Conservation (phyloP, 371 early-diverging fungal genomes). For the Actinomortierella ambigua region DNA sequence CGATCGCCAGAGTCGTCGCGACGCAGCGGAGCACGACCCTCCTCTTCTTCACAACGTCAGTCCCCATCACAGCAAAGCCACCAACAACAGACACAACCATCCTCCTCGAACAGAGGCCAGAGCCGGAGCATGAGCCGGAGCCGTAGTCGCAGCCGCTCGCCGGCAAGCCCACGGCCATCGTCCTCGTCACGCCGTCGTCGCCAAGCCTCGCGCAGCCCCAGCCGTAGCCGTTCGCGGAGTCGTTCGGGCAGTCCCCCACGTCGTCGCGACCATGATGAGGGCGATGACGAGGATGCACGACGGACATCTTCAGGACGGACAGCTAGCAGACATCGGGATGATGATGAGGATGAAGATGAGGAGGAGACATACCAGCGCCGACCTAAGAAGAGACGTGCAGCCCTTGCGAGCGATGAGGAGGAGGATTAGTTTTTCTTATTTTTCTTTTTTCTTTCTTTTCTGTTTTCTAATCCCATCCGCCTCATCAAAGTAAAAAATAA, state of each 20-base stretch:
- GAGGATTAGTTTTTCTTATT: slow-evolving; percentile 2
- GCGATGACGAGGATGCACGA: slow-evolving; percentile 6
- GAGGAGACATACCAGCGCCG: slow-evolving; percentile 43
- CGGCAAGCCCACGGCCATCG: slow-evolving; percentile 14
- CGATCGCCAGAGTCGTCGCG: too few species aligned
- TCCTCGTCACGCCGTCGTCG: slow-evolving; percentile 18
- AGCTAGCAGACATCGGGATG: slow-evolving; percentile 12
- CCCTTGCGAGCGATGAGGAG: slow-evolving; percentile 44
- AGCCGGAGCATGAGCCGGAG: slow-evolving; percentile 17
- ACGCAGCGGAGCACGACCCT: too few species aligned
- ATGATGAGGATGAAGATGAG: slow-evolving; percentile 36
- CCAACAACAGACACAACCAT: too few species aligned
- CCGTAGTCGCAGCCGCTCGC: slow-evolving; percentile 4
- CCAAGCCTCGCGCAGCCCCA: slow-evolving; percentile 29
- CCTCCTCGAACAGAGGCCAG: too few species aligned
- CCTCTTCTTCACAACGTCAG: too few species aligned
- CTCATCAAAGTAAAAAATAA: too few species aligned
- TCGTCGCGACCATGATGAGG: slow-evolving; percentile 15
- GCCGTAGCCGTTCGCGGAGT: slow-evolving; percentile 14
- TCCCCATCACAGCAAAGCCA: too few species aligned
- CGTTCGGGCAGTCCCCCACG: slow-evolving; percentile 11
- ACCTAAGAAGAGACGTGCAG: slow-evolving; percentile 45
- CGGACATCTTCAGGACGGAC: slow-evolving; percentile 13
- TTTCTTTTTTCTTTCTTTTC: too few species aligned
- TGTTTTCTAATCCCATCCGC: too few species aligned